Base-by-base conservation (phyloP, 2,329 filamentous ascomycete genomes). In the Elsinoe ampelina region DNA sequence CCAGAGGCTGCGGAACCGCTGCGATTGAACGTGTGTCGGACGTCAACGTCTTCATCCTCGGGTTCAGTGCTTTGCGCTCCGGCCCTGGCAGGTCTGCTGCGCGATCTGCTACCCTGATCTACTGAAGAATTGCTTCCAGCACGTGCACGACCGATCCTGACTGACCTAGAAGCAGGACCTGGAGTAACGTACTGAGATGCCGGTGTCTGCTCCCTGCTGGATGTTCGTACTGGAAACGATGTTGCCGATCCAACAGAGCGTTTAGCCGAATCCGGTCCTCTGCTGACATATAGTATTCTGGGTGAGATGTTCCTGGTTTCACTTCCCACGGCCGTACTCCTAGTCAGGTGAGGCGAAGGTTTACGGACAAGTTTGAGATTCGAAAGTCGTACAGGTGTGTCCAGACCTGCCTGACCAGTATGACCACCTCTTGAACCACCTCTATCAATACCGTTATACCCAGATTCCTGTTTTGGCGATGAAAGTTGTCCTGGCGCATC, bases 401-500 rank as follows among this genome's bases (percentile, higher is more conserved):
- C 67, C 26, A 66, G 54, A 17, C 61, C 65, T 48, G 63, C 60
- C 55, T 62, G 66, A 30, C 59, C 62, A 12, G 60, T 61, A 56
- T 63, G 65, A 48, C 59, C 58, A 5, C 66, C 65, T 56, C 64
- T 64, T 63, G 60, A 63, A 64, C 17, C 63, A 64, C 34, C 63
- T 60, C 36, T 60, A 60, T 64, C 62, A 17, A 19, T 26, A 5
- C 52, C 45, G 26, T 58, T 52, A 20, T 60, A 72, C 60, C 48
- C 67, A 65, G 70, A 64, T 38, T 75, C 75, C 58, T 75, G 72
- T 56, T 77, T 75, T 19, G 71, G 71, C 50, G 76, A 75, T 7
- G 81, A 78, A 2, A 74, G 78, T 51, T 80, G 80, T 42, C 85
- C 82, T 58, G 82, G 81, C 20, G 71, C 74, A 61, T 78, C 77